Percentiles rank a stretch among this genome's conserved stretches.
These are phyloP conservation scores for Phoma sp. DNA, from an alignment of 2,329 filamentous ascomycete genomes.

Conservation along the genomic window DNA sequence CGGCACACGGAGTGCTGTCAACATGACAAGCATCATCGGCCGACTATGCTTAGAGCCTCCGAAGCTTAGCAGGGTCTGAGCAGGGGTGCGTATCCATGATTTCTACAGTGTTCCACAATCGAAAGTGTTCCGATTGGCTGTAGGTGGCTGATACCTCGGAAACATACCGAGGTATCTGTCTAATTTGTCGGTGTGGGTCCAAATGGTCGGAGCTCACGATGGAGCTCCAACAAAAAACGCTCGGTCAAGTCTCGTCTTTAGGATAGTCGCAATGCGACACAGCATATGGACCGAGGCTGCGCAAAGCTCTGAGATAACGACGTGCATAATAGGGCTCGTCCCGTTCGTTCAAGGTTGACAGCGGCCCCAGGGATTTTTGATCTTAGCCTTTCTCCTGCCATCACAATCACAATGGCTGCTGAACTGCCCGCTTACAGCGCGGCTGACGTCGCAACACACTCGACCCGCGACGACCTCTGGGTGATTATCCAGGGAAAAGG, in stretches of 20 bases:
- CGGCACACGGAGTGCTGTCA: conserved; percentile 6
- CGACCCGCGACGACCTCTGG: conserved; percentile 58
- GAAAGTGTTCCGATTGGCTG: conserved; percentile 7
- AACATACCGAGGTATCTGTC: conserved; percentile 14
- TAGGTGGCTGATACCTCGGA: conserved; percentile 6
- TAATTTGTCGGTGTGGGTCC: conserved; percentile 14
- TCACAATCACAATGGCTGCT: conserved; percentile 14
- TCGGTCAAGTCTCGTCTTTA: conserved; percentile 11
- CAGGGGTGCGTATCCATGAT: conserved; percentile 5
- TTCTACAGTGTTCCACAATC: conserved; percentile 11
- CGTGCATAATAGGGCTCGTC: conserved; percentile 15
- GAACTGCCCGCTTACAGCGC: conserved; percentile 20
- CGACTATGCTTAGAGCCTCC: conserved; percentile 7
- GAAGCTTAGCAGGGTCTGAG: conserved; percentile 14
- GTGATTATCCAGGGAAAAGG: conserved; percentile 58
- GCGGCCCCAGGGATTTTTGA: not conserved
- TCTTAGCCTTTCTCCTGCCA: not conserved
- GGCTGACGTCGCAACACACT: conserved; percentile 59
- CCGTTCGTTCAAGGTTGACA: conserved; percentile 14
- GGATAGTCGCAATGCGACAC: conserved; percentile 7
- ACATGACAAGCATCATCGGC: conserved; percentile 10
- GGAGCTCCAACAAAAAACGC: conserved; percentile 10
- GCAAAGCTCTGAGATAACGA: conserved; percentile 11
- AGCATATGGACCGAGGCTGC: conserved; percentile 15
- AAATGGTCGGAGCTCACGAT: conserved; percentile 12